Conservation (phyloP, 257 asterid species). For the Solanum paucissectum region DNA sequence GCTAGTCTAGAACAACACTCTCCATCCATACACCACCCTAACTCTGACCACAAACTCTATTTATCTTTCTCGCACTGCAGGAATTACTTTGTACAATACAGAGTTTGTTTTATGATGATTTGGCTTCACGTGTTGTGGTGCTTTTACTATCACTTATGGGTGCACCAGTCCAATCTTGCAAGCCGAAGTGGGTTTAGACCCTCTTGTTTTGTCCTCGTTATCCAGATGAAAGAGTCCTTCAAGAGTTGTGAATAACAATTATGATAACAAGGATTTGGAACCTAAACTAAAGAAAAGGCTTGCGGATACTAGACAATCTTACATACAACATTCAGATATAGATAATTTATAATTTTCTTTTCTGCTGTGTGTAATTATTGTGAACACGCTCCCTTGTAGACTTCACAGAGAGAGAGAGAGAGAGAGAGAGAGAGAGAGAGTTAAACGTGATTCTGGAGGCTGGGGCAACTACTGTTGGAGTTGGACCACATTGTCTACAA, state of each 20-base stretch:
- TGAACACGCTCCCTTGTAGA: slow-evolving; percentile 25
- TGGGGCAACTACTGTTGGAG: slow-evolving; percentile 68
- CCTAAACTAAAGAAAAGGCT: not conserved
- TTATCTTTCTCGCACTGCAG: not conserved
- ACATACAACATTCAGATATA: not conserved
- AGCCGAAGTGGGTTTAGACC: not conserved
- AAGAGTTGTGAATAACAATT: not conserved
- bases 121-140: not conserved
- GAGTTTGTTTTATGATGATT: not conserved
- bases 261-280: not conserved
- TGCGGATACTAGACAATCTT: not conserved
- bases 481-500: slow-evolving; percentile 84
- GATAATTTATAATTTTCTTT: not conserved
- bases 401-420: slow-evolving; percentile 50
- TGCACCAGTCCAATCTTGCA: not conserved
- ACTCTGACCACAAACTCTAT: not conserved
- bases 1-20: not conserved
- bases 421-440: too few species aligned
- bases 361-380: not conserved
- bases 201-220: not conserved
- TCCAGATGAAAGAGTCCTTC: not conserved
- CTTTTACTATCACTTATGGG: not conserved
- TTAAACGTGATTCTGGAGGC: slow-evolving; percentile 46
- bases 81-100: not conserved
- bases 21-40: not conserved